Evolutionary conservation across 306 rosid genomes (phyloP).

Genomic region (Argentina anserina): DNA sequence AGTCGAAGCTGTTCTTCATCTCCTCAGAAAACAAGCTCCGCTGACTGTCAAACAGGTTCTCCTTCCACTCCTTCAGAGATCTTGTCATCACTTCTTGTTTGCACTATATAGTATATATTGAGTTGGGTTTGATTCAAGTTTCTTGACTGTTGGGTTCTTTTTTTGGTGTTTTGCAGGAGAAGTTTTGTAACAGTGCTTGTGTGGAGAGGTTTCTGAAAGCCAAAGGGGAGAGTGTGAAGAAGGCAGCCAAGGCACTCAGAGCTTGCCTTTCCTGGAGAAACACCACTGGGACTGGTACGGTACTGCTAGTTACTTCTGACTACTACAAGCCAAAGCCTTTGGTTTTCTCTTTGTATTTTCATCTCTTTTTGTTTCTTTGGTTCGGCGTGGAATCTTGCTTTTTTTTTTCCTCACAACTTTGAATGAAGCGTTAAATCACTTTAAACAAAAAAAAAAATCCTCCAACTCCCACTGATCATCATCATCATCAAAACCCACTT

Average conservation of each 20-base stretch:
- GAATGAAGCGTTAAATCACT: slow-evolving; percentile 42
- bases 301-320: not conserved
- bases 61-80: not conserved
- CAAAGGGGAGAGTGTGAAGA: slow-evolving; percentile 85
- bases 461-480: slow-evolving; percentile 45
- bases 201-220: slow-evolving; percentile 76
- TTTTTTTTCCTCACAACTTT: slow-evolving; percentile 36
- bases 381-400: slow-evolving; percentile 60
- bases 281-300: slow-evolving; percentile 70
- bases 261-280: slow-evolving; percentile 99
- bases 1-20: slow-evolving; percentile 74
- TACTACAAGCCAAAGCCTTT: slow-evolving; percentile 9
- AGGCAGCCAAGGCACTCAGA: slow-evolving; percentile 78
- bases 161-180: slow-evolving; percentile 62
- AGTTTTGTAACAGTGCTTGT: slow-evolving; percentile 80
- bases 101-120: too few relatives aligned
- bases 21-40: slow-evolving; percentile 76
- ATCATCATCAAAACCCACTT: slow-evolving; percentile 39
- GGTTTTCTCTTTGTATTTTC: slow-evolving; percentile 17
- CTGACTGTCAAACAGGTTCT: slow-evolving; percentile 79
- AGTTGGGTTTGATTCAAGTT: not conserved
- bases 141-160: not conserved
- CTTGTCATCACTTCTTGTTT: not conserved
- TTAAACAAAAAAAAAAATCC: slow-evolving; percentile 22
- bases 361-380: slow-evolving; percentile 18